phyloP scores from a whole-genome alignment of 192 early-diverging fungal species.

The Mortierella hygrophila region DNA sequence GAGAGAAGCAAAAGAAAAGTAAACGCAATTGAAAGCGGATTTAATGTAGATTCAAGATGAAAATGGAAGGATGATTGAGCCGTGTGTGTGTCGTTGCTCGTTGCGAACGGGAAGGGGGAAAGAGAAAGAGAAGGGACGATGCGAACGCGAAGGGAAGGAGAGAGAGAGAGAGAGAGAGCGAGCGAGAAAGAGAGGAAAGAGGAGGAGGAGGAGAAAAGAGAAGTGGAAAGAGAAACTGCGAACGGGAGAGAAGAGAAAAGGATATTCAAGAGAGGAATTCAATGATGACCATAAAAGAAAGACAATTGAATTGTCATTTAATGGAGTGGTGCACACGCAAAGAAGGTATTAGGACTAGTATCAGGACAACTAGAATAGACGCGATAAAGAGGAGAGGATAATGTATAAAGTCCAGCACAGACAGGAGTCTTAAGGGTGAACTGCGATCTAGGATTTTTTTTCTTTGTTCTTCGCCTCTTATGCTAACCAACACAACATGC shows the following conservation, averaged over 20 bases:
- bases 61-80: not conserved
- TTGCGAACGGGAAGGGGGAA: not conserved
- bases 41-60: not conserved
- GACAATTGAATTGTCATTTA: not conserved
- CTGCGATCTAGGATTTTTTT: conserved; percentile 4
- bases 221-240: not conserved
- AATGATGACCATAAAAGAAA: not conserved
- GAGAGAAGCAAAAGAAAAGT: not conserved
- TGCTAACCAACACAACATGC: not conserved
- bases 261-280: too few species aligned
- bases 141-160: not conserved
- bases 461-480: not conserved
- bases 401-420: not conserved
- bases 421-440: not conserved
- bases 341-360: too few species aligned
- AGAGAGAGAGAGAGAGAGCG: not conserved
- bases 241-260: too few species aligned
- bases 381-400: not conserved
- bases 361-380: not conserved
- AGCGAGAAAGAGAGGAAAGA: not conserved
- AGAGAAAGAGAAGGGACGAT: not conserved
- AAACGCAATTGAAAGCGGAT: not conserved
- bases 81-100: not conserved
- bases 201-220: not conserved
- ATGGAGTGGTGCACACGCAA: too few species aligned